Conservation (phyloP, 1,139 yeast species). For the Blastobotrys persicus region DNA sequence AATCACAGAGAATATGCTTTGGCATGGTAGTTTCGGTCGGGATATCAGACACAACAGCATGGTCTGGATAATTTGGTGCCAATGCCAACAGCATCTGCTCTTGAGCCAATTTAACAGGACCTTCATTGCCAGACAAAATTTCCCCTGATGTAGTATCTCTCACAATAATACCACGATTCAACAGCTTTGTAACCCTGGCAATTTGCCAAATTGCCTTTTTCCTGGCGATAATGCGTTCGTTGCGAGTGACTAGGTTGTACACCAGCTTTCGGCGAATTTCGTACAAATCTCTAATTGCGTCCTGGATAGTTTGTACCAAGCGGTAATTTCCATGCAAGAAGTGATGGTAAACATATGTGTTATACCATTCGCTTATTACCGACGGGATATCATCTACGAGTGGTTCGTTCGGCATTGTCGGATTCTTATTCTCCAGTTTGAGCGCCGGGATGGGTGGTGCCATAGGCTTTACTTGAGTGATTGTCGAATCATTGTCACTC, state of each 20-base stretch:
- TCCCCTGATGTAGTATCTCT: conserved; percentile 70
- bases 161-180: conserved; percentile 68
- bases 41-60: conserved; percentile 34
- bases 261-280: conserved; percentile 60
- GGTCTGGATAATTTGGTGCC: conserved; percentile 65
- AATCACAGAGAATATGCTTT: conserved; percentile 76
- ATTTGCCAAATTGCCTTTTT: conserved; percentile 61
- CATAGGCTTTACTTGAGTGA: conserved; percentile 16
- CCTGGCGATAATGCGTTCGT: conserved; percentile 55
- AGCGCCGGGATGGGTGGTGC: conserved; percentile 35
- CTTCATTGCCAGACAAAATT: conserved; percentile 45
- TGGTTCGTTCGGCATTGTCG: conserved; percentile 31
- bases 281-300: conserved; percentile 50
- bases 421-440: conserved; percentile 30
- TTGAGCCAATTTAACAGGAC: conserved; percentile 62
- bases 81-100: conserved; percentile 71
- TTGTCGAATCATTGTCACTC: conserved; percentile 12
- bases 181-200: conserved; percentile 64
- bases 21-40: conserved; percentile 47
- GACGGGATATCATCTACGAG: conserved; percentile 37
- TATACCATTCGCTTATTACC: conserved; percentile 37
- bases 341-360: conserved; percentile 33
- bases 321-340: conserved; percentile 39
- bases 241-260: conserved; percentile 55
- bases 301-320: conserved; percentile 35